A percentile compares a stretch with the other conserved stretches of the same genome.
Evolutionary conservation across 495 filamentous ascomycete species (phyloP).

Genomic region (Podospora anserina): DNA sequence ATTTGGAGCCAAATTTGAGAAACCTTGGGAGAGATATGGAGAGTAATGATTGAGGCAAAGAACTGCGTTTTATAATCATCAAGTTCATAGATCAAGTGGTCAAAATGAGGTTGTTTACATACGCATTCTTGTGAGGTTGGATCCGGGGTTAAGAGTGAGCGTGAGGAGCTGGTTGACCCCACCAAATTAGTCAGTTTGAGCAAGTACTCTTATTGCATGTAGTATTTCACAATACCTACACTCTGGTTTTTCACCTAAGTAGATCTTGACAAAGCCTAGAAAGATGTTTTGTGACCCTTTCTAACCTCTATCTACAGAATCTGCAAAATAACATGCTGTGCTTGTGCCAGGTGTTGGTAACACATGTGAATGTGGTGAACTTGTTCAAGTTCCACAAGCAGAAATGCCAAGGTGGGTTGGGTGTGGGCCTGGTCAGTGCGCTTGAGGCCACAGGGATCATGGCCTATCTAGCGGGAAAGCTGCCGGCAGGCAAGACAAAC

Average conservation of each 20-base stretch:
- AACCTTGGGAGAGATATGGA: not conserved
- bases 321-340: too few species aligned
- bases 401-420: not conserved
- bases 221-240: too few species aligned
- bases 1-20: constrained; percentile 1
- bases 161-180: not conserved
- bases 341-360: too few species aligned
- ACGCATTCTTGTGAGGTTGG: not conserved
- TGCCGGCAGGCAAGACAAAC: not conserved
- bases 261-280: too few species aligned
- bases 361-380: not conserved
- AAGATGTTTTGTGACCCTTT: too few species aligned
- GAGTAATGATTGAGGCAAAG: not conserved
- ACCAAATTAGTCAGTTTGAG: not conserved
- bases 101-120: not conserved
- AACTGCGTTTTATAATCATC: not conserved
- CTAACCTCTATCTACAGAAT: too few species aligned
- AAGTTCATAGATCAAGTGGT: not conserved
- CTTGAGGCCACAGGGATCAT: not conserved
- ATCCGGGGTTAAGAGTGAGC: not conserved
- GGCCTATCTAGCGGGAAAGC: not conserved
- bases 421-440: not conserved
- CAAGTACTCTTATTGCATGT: too few species aligned
- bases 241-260: too few species aligned
- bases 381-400: not conserved